Conservation (phyloP, 2,329 filamentous ascomycete genomes). For the Bipolaris zeicola region DNA sequence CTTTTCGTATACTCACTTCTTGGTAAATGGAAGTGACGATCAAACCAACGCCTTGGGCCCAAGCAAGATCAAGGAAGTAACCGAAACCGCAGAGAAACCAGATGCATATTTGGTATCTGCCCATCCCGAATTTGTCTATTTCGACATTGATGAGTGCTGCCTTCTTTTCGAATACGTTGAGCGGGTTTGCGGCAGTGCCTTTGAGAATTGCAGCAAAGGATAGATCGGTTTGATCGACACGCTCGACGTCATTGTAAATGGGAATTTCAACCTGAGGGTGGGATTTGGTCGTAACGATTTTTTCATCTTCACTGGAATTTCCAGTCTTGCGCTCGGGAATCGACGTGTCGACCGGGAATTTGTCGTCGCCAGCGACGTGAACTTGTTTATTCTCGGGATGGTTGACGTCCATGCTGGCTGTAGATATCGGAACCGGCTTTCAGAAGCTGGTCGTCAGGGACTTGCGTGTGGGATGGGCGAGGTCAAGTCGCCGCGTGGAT, state of each 20-base stretch:
- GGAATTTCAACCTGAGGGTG: conserved; percentile 27
- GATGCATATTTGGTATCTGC: conserved; percentile 39
- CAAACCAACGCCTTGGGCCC: conserved; percentile 37
- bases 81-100: conserved; percentile 42
- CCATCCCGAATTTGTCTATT: conserved; percentile 38
- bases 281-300: conserved; percentile 8
- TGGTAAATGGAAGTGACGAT: conserved; percentile 37
- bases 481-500: conserved; percentile 4
- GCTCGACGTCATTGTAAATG: conserved; percentile 36
- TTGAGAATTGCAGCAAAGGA: conserved; percentile 34
- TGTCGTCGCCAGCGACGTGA: not conserved
- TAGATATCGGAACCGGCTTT: not conserved
- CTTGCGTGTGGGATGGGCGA: conserved; percentile 9
- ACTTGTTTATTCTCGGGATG: not conserved
- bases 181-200: conserved; percentile 33
- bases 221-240: conserved; percentile 28
- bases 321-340: not conserved
- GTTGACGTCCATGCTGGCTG: conserved; percentile 11
- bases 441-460: conserved; percentile 7
- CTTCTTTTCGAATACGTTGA: conserved; percentile 39
- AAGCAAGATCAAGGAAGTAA: conserved; percentile 41
- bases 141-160: conserved; percentile 41
- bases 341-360: not conserved
- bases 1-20: conserved; percentile 23
- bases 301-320: conserved; percentile 2